These are phyloP conservation scores for Termitomyces sp. DNA, from an alignment of 768 basidiomycete species.

Conservation along the genomic window DNA sequence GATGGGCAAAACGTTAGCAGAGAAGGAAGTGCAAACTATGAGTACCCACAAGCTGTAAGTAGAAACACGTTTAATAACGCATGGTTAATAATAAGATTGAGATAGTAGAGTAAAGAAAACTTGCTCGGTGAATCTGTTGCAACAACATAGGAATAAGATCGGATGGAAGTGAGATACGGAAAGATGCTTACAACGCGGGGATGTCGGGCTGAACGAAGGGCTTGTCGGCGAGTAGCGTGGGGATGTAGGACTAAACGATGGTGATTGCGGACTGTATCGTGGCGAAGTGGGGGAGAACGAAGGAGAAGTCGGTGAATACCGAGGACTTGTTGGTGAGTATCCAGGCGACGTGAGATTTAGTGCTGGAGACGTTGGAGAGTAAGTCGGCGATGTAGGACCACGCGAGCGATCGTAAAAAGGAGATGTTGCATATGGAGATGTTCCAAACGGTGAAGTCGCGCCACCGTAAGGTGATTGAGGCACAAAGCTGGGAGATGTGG, in stretches of 20 bases:
- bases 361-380: slow-evolving; percentile 85
- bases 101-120: slow-evolving; percentile 24
- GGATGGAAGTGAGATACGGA: slow-evolving; percentile 2
- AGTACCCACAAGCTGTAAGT: slow-evolving; percentile 56
- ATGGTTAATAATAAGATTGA: slow-evolving; percentile 21
- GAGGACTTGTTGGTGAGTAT: slow-evolving; percentile 82
- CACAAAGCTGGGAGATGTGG: slow-evolving; percentile 83
- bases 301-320: slow-evolving; percentile 83
- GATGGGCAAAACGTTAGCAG: slow-evolving; percentile 14
- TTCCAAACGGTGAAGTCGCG: slow-evolving; percentile 80
- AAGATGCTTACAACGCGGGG: slow-evolving; percentile 72
- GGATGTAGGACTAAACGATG: slow-evolving; percentile 87
- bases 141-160: slow-evolving; percentile 18
- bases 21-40: neutral
- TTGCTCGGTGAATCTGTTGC: slow-evolving; percentile 75
- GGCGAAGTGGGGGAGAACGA: slow-evolving; percentile 86
- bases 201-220: slow-evolving; percentile 90
- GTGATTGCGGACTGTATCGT: slow-evolving; percentile 84
- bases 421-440: slow-evolving; percentile 81
- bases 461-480: slow-evolving; percentile 81
- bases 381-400: slow-evolving; percentile 72
- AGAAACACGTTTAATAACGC: slow-evolving; percentile 5
- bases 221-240: slow-evolving; percentile 88
- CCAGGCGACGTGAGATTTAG: slow-evolving; percentile 81
- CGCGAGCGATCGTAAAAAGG: slow-evolving; percentile 71